Conservation (phyloP, 1,139 yeast species). For the Debaryomyces subglobosus region DNA sequence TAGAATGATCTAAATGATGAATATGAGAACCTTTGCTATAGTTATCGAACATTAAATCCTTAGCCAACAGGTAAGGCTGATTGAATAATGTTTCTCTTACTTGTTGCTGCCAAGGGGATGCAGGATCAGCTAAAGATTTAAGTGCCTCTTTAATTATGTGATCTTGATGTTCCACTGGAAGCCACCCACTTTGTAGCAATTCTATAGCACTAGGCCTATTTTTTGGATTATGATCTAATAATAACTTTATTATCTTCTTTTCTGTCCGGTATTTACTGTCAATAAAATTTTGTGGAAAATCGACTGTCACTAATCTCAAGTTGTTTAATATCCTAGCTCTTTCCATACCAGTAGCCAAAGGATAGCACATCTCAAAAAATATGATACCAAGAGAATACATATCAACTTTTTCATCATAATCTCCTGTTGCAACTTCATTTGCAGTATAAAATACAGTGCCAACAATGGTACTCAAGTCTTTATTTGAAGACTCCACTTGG, state of each 20-base stretch:
- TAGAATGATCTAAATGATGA: slow-evolving; percentile 24
- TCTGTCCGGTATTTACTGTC: slow-evolving; percentile 56
- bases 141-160: slow-evolving; percentile 87
- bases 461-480: slow-evolving; percentile 85
- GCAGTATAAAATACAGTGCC: slow-evolving; percentile 96
- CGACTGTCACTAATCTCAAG: slow-evolving; percentile 58
- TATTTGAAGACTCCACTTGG: slow-evolving; percentile 48
- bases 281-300: slow-evolving; percentile 69
- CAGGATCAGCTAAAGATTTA: slow-evolving; percentile 81
- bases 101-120: slow-evolving; percentile 93
- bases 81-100: slow-evolving; percentile 83
- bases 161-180: slow-evolving; percentile 90
- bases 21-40: slow-evolving; percentile 24
- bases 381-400: slow-evolving; percentile 94
- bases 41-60: slow-evolving; percentile 78
- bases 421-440: slow-evolving; percentile 77
- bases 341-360: slow-evolving; percentile 89
- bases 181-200: slow-evolving; percentile 73
- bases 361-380: slow-evolving; percentile 91
- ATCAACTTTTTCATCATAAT: slow-evolving; percentile 89
- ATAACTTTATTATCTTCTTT: slow-evolving; percentile 60
- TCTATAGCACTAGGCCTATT: slow-evolving; percentile 79
- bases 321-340: slow-evolving; percentile 70
- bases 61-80: slow-evolving; percentile 81
- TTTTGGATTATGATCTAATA: slow-evolving; percentile 78